phyloP scores from a whole-genome alignment of 164 flowering plant species.

The Umbellularia californica region DNA sequence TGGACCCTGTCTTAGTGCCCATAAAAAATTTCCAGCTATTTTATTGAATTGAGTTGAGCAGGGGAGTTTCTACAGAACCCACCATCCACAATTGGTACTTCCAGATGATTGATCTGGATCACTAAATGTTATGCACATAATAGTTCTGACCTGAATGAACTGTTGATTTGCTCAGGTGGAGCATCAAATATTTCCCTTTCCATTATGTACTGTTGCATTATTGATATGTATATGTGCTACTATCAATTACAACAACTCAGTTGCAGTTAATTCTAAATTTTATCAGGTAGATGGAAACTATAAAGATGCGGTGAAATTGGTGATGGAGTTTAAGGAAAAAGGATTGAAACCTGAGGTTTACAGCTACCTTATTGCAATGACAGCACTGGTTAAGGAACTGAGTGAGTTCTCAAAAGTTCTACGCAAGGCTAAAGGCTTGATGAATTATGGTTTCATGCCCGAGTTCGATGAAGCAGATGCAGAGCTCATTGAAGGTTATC shows the following conservation, averaged over 20 bases:
- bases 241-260: neutral
- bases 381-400: slow-evolving; percentile 91
- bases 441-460: slow-evolving; percentile 51
- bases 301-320: slow-evolving; percentile 55
- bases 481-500: slow-evolving; percentile 57
- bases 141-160: neutral
- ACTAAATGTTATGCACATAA: neutral
- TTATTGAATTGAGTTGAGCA: no score
- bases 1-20: no score
- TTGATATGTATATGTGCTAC: neutral
- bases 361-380: slow-evolving; percentile 90
- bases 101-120: neutral
- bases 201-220: neutral
- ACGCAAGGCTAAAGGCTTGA: slow-evolving; percentile 61
- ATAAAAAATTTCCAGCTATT: no score
- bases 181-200: neutral
- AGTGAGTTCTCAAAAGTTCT: slow-evolving; percentile 74
- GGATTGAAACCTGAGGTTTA: slow-evolving; percentile 83
- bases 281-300: slow-evolving; percentile 72
- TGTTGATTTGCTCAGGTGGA: neutral
- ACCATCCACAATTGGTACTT: no score
- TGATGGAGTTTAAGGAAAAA: slow-evolving; percentile 56
- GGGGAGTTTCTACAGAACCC: no score
- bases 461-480: slow-evolving; percentile 52
- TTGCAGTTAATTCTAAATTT: neutral